Evolutionary conservation across 225 moss, liverwort and hornwort genomes (phyloP).

Genomic region (Lunularia cruciata): DNA sequence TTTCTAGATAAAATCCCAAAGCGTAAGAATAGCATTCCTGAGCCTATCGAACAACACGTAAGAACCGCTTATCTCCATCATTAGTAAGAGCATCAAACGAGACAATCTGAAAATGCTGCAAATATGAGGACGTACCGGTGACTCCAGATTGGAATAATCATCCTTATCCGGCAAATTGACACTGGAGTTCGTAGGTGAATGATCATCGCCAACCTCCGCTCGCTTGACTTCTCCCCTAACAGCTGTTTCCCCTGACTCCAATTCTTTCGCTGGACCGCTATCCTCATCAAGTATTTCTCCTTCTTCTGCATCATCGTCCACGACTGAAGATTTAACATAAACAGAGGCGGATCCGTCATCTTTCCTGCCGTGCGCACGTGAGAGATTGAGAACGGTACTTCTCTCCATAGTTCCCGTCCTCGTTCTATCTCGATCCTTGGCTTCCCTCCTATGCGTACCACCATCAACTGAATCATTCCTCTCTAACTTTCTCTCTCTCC

Average conservation of each 20-base stretch:
- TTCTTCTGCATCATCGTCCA: constrained; percentile 46
- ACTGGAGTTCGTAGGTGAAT: no score
- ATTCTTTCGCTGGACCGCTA: constrained; percentile 12
- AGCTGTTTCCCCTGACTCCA: constrained; percentile 38
- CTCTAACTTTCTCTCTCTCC: constrained; percentile 9
- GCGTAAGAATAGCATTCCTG: no score
- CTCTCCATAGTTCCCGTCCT: not conserved
- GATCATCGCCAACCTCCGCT: no score
- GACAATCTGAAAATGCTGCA: no score
- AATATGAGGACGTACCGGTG: no score
- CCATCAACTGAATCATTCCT: constrained; percentile 12
- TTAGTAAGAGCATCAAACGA: no score
- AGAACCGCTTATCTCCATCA: no score
- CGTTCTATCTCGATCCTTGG: constrained; percentile 18
- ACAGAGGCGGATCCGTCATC: not conserved
- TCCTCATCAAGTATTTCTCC: constrained; percentile 53
- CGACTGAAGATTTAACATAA: not conserved
- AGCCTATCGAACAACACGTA: no score
- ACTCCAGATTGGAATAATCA: no score
- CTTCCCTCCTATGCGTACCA: not conserved
- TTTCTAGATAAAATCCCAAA: no score
- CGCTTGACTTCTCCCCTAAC: not conserved
- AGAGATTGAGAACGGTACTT: not conserved
- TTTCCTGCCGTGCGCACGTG: constrained; percentile 6
- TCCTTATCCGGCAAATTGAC: no score